Conservation (phyloP, 305 asterid genomes). For the Fraxinus baroniana region DNA sequence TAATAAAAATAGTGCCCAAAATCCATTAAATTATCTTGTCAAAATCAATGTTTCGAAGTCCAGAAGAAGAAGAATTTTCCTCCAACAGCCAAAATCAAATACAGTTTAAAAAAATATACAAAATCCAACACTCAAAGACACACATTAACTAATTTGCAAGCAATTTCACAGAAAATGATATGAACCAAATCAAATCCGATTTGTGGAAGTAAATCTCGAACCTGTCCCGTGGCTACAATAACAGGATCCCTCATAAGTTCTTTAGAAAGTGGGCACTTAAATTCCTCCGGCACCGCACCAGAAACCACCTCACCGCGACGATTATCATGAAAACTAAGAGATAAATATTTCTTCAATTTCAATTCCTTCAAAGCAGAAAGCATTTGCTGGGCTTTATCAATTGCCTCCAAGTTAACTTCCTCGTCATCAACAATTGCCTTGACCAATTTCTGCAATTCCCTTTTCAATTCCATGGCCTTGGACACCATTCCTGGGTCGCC, state of each 20-base stretch:
- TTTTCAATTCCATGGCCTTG: slow-evolving; percentile 17
- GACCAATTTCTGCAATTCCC: slow-evolving; percentile 18
- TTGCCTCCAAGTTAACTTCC: background rate
- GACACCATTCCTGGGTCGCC: slow-evolving; percentile 9
- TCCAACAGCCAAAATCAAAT: background rate
- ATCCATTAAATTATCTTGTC: background rate
- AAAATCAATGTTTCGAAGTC: background rate
- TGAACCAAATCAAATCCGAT: background rate
- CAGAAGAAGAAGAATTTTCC: background rate
- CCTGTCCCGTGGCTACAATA: slow-evolving; percentile 51
- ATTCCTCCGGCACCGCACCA: slow-evolving; percentile 37
- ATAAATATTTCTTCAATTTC: background rate
- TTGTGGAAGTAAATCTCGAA: background rate
- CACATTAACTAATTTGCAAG: background rate
- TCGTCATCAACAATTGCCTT: slow-evolving; percentile 19
- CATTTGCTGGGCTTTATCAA: background rate
- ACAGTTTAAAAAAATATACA: background rate
- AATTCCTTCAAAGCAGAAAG: slow-evolving; percentile 1
- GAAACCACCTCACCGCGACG: slow-evolving; percentile 14
- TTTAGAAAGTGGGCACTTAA: slow-evolving; percentile 47
- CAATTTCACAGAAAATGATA: background rate
- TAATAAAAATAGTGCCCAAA: background rate
- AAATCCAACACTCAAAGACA: background rate
- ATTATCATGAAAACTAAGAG: background rate
- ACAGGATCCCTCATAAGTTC: slow-evolving; percentile 53